Conservation (phyloP, 148 eudicot genomes). For the Dianthus caryophyllus region DNA sequence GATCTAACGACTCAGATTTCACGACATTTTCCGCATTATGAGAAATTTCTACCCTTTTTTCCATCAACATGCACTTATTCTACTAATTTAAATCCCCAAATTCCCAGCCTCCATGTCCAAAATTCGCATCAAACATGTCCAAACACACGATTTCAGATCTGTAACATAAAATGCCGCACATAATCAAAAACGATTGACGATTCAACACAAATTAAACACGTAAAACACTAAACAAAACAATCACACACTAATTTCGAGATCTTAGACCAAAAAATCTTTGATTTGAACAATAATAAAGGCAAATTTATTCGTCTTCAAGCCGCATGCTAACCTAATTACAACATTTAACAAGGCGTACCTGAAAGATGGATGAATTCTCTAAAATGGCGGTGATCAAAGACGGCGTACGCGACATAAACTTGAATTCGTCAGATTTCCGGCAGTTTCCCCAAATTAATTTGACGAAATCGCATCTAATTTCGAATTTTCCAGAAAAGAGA, state of each 20-base stretch:
- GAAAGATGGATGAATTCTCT: constrained; percentile 13
- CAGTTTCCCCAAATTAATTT: constrained; percentile 32
- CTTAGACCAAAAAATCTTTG: constrained; percentile 6
- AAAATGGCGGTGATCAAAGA: constrained; percentile 23
- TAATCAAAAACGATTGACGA: constrained; percentile 13
- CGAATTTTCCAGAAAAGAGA: constrained; percentile 23
- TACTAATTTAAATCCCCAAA: constrained; percentile 30
- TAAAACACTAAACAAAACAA: neutral
- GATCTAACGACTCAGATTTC: constrained; percentile 54
- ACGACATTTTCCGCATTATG: constrained; percentile 38
- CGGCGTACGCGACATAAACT: constrained; percentile 11
- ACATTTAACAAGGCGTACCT: constrained; percentile 22
- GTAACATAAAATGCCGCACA: constrained; percentile 31
- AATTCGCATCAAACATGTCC: constrained; percentile 25
- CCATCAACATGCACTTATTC: constrained; percentile 72
- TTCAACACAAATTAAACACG: constrained; percentile 11
- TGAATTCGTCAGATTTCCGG: constrained; percentile 20
- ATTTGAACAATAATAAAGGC: neutral
- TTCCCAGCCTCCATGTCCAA: constrained; percentile 47
- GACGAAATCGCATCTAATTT: constrained; percentile 25
- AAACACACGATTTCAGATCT: constrained; percentile 54
- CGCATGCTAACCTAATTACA: neutral
- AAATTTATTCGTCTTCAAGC: constrained; percentile 3
- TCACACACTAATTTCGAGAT: constrained; percentile 15
- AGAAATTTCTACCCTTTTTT: constrained; percentile 45